Base-by-base conservation (phyloP, 2,329 filamentous ascomycete genomes). In the Leptosphaerulina australis region DNA sequence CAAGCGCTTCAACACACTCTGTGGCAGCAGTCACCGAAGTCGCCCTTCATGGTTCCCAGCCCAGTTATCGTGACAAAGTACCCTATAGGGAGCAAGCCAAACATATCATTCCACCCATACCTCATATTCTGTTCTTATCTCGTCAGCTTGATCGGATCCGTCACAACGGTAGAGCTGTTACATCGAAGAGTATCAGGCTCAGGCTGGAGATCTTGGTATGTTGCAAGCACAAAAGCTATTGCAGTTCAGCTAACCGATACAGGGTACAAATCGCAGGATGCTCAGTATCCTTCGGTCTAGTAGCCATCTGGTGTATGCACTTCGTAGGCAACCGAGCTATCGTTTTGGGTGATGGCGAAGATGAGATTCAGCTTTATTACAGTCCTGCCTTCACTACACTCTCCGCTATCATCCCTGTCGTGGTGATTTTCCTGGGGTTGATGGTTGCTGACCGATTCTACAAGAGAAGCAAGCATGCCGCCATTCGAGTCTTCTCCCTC, bases 251-350 rank as follows among this genome's bases (percentile, higher is more conserved):
- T 46, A 46, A 35, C 43, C 60, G 29, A 58, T 36, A 24, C 8
- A 77, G 74, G 71, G 56, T 76, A 9, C 75, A 79, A 52, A 69
- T 76, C 12, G 60, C 67, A 31, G 67, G 67, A 18, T 77, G 74
- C 49, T 65, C 74, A 26, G 64, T 77, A 1, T 74, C 76, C 1
- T 75, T 79, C 64, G 74, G 79, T 12, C 58, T 79, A 6, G 76
- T 80, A 36, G 78, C 78, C 12, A 80, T 81, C 38, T 81, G 72
- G 73, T 76, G 74, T 53, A 77, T 87, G 88, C 90, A 94, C 68
- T 93, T 89, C 64, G 87, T 94, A 58, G 90, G 90, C 17, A 93
- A 94, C 68, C 81, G 88, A 43, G 90, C 90, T 11, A 88, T 93
- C 53, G 77, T 87, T 20, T 80, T 96, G 14, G 86, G 81, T 29